Conservation (phyloP, 768 basidiomycete species). For the Aureoboletus auriporus region DNA sequence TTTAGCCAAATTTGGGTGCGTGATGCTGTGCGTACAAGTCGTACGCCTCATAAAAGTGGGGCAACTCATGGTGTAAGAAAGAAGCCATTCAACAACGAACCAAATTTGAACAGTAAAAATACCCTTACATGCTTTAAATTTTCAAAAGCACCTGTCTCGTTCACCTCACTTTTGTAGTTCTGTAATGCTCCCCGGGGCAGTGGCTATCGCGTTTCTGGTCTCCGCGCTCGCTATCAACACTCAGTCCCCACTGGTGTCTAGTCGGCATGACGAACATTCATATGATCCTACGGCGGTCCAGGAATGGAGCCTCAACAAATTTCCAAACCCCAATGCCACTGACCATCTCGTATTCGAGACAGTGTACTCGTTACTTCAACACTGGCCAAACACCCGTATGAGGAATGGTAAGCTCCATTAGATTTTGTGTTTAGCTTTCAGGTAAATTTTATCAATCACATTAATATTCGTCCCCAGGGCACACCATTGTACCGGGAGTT, state of each 20-base stretch:
- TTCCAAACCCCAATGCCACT: constrained; percentile 28
- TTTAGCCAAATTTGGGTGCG: too few relatives aligned
- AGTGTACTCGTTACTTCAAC: constrained; percentile 24
- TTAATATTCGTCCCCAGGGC: constrained; percentile 11
- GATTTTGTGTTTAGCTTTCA: too few relatives aligned
- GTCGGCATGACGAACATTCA: not conserved
- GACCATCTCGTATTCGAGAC: constrained; percentile 31
- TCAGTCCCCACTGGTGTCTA: not conserved
- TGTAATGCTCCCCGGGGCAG: not conserved
- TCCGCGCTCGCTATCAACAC: not conserved
- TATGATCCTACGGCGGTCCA: too few relatives aligned
- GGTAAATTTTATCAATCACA: not conserved
- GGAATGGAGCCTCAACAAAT: constrained; percentile 19
- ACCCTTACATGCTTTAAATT: too few relatives aligned
- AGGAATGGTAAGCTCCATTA: constrained; percentile 26
- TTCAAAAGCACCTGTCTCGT: too few relatives aligned
- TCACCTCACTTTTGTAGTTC: not conserved
- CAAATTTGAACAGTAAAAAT: too few relatives aligned
- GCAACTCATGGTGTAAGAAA: too few relatives aligned
- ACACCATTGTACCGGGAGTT: constrained; percentile 29
- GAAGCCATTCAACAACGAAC: too few relatives aligned
- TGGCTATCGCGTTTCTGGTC: not conserved
- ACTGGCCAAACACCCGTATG: constrained; percentile 36
- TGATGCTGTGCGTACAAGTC: too few relatives aligned
- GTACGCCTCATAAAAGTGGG: too few relatives aligned